Evolutionary conservation across 2,329 filamentous ascomycete species (phyloP).

Genomic region (Ophiostoma piceae): DNA sequence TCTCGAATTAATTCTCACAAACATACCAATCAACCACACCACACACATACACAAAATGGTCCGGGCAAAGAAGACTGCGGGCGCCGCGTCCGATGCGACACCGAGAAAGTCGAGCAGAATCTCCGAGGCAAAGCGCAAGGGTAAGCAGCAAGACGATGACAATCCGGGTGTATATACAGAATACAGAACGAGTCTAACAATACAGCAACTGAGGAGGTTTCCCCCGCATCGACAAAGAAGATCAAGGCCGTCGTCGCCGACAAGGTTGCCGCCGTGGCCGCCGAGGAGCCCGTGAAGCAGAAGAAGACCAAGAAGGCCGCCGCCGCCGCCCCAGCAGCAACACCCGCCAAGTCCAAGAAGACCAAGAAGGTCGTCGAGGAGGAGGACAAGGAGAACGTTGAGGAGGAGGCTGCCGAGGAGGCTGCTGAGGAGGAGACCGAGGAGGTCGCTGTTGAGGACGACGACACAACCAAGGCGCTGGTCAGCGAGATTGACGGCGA

Average conservation of each 20-base stretch:
- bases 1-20: neutral
- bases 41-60: constrained; percentile 16
- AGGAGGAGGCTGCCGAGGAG: constrained; percentile 13
- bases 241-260: constrained; percentile 20
- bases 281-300: constrained; percentile 14
- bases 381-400: constrained; percentile 13
- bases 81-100: constrained; percentile 14
- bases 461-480: constrained; percentile 23
- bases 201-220: constrained; percentile 24
- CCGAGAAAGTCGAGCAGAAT: constrained; percentile 25
- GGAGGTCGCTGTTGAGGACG: constrained; percentile 21
- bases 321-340: constrained; percentile 17
- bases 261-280: neutral
- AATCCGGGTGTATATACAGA: no score
- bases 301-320: constrained; percentile 18
- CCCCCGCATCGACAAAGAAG: constrained; percentile 23
- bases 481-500: constrained; percentile 24
- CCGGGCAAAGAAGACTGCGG: constrained; percentile 22
- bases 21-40: neutral
- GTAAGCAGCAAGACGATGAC: constrained; percentile 11
- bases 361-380: constrained; percentile 17
- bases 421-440: constrained; percentile 18
- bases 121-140: constrained; percentile 26
- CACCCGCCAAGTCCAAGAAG: constrained; percentile 20
- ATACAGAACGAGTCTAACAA: constrained; percentile 13